A percentile compares a stretch with the other conserved stretches of the same genome.
phyloP scores from a whole-genome alignment of 148 eudicot species.

The Gaultheria prostrata region DNA sequence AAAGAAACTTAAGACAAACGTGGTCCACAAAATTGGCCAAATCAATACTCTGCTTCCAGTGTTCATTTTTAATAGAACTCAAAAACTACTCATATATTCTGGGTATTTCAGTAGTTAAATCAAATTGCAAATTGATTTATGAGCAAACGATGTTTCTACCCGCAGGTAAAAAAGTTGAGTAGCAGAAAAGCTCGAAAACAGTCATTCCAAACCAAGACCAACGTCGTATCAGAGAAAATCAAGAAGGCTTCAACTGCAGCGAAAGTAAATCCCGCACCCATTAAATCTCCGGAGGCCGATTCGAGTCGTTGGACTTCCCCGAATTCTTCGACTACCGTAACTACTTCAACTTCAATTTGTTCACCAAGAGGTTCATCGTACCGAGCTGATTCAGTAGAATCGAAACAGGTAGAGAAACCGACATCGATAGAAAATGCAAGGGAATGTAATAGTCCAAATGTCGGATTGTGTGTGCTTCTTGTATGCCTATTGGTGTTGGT shows the following conservation, averaged over 20 bases:
- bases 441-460: background rate
- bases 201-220: background rate
- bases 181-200: slow-evolving; percentile 11
- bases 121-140: background rate
- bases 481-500: slow-evolving; percentile 23
- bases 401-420: background rate
- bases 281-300: background rate
- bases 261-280: background rate
- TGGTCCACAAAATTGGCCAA: background rate
- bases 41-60: background rate
- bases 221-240: background rate
- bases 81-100: background rate
- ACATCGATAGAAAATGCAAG: background rate
- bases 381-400: background rate
- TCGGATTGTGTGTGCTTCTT: slow-evolving; percentile 19
- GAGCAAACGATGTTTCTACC: background rate
- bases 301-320: background rate
- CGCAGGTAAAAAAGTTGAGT: slow-evolving; percentile 21
- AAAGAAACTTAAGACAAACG: background rate
- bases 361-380: background rate
- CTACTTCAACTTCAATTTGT: background rate
- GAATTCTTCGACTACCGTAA: too few species aligned
- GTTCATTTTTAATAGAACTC: background rate
- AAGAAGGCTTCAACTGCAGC: background rate
- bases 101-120: background rate